A percentile compares a stretch with the other conserved stretches of the same genome.
These are phyloP conservation scores for Pseudognaphalium luteoalbum DNA, from an alignment of 129 eudicot genomes.

Conservation along the genomic window DNA sequence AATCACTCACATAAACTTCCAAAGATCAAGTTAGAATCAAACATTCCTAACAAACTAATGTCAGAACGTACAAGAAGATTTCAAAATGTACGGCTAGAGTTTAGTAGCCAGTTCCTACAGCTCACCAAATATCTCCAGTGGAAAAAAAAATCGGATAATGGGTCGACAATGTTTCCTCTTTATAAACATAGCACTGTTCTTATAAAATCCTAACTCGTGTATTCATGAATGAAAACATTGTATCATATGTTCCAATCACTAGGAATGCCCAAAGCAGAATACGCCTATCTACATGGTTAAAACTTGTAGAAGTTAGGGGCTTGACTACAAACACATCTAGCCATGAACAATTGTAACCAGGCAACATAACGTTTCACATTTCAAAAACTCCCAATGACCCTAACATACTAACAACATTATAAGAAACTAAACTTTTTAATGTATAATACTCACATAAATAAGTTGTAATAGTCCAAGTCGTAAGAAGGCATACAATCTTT, in stretches of 20 bases:
- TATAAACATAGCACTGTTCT: not conserved
- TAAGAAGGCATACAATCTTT: slow-evolving; percentile 55
- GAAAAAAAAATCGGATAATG: not conserved
- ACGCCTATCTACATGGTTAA: not conserved
- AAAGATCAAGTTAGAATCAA: not conserved
- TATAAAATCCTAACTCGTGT: not conserved
- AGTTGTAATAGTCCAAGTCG: slow-evolving; percentile 72
- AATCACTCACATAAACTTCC: not conserved
- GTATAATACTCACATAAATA: slow-evolving; percentile 69
- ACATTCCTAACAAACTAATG: not conserved
- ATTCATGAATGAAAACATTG: not conserved
- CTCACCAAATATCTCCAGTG: not conserved
- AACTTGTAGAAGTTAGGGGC: not conserved
- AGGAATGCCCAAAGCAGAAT: not conserved
- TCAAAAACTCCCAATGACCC: slow-evolving; percentile 6
- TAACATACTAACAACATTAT: not conserved
- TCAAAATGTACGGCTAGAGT: not conserved
- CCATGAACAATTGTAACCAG: not conserved
- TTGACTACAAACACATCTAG: slow-evolving; percentile 12
- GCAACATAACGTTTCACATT: slow-evolving; percentile 5
- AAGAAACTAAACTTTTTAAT: slow-evolving; percentile 16
- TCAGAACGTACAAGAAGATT: not conserved
- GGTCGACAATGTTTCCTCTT: not conserved
- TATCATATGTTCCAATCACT: not conserved
- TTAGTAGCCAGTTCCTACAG: not conserved